Evolutionary conservation across 1,284 basidiomycete species (phyloP).

Genomic region (Laetiporus sulphureus): DNA sequence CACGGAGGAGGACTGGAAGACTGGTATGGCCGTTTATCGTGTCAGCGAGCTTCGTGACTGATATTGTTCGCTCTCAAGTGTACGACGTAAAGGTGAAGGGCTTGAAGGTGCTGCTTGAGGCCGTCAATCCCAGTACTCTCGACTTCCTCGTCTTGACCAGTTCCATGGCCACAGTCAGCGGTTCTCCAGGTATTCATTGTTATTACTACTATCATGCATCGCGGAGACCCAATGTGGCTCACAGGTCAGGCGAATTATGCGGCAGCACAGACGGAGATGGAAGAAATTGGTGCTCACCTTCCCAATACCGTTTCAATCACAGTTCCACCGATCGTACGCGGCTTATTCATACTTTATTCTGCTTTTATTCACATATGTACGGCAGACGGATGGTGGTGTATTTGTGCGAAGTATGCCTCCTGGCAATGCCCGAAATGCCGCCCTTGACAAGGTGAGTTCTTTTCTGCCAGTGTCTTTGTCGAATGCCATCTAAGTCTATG

Average conservation of each 20-base stretch:
- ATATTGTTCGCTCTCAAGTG: slow-evolving; percentile 2
- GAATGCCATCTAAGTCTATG: background rate
- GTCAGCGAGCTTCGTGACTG: background rate
- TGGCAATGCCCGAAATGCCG: slow-evolving; percentile 6
- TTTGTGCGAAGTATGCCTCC: slow-evolving; percentile 7
- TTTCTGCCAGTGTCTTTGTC: background rate
- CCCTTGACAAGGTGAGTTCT: slow-evolving; percentile 8
- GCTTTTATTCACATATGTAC: slow-evolving; percentile 1
- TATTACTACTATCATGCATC: background rate
- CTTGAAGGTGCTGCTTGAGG: slow-evolving; percentile 7
- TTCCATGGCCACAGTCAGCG: slow-evolving; percentile 7
- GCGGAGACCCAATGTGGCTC: background rate
- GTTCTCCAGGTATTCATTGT: slow-evolving; percentile 6
- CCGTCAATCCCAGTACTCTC: slow-evolving; percentile 6
- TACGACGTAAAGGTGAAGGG: slow-evolving; percentile 13
- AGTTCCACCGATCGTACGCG: slow-evolving; percentile 11
- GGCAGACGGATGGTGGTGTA: slow-evolving; percentile 9
- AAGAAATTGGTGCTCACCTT: slow-evolving; percentile 3
- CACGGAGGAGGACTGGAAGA: slow-evolving; percentile 11
- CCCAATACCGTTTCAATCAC: slow-evolving; percentile 7
- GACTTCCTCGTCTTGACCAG: slow-evolving; percentile 11
- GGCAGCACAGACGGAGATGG: slow-evolving; percentile 9
- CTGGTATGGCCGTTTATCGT: slow-evolving; percentile 5
- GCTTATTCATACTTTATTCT: background rate
- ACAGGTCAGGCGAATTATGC: slow-evolving; percentile 10